Evolutionary conservation across 495 filamentous ascomycete genomes (phyloP).

Genomic region (Penicillium alfredii): DNA sequence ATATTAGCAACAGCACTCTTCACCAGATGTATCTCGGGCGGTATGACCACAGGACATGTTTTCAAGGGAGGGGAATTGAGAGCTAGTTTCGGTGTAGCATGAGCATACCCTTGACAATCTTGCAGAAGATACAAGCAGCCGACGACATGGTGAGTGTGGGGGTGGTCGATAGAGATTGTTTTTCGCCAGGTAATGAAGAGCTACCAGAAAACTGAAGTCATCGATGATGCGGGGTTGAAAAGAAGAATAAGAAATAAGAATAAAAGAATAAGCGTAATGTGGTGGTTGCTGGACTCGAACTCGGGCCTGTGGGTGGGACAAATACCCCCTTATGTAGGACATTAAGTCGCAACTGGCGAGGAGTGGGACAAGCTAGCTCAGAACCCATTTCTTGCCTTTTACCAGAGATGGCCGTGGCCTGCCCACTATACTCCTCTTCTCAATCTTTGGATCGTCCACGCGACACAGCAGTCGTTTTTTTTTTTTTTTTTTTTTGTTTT

Average conservation of each 20-base stretch:
- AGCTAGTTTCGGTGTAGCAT: background rate
- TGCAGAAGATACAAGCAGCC: constrained; percentile 92
- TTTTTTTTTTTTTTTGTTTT: constrained; percentile 21
- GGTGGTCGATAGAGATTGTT: too few species aligned
- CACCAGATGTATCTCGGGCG: too few species aligned
- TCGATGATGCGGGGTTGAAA: constrained; percentile 7
- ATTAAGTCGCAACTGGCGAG: constrained; percentile 14
- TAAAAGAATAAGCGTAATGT: constrained; percentile 11
- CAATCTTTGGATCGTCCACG: constrained; percentile 54
- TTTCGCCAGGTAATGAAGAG: too few species aligned
- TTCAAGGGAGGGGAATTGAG: too few species aligned
- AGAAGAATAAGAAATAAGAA: constrained; percentile 5
- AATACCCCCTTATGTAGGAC: background rate
- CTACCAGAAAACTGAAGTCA: constrained; percentile 10
- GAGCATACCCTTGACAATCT: constrained; percentile 82
- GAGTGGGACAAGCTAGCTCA: constrained; percentile 50
- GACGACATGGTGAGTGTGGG: constrained; percentile 40
- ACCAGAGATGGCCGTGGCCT: constrained; percentile 62
- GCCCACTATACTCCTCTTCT: constrained; percentile 51
- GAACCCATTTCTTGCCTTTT: constrained; percentile 67
- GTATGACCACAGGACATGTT: too few species aligned
- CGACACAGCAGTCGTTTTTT: constrained; percentile 38
- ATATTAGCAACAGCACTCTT: background rate
- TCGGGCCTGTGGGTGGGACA: too few species aligned
- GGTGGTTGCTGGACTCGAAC: constrained; percentile 25